Base-by-base conservation (phyloP, 768 basidiomycete species). In the Lactarius vividus region DNA sequence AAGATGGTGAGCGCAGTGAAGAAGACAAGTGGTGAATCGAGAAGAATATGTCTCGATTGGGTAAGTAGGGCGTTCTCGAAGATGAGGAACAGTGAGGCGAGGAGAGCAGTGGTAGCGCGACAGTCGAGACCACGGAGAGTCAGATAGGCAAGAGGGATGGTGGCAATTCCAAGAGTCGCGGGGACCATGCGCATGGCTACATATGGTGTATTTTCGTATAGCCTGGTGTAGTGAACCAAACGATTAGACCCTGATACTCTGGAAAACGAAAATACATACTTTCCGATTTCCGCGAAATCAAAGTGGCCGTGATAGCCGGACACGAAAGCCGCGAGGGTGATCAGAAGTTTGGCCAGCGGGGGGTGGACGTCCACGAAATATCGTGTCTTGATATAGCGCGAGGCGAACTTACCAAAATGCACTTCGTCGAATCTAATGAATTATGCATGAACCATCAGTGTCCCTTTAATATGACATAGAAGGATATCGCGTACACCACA, bases 181-280 rank as follows among this genome's bases (percentile, higher is more conserved):
- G 97, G 96, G n/a, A 99, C 81, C 79, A 95, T 82, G 29, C 97
- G 92, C 97, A 99, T 98, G 29, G 92, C 92, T 65, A 98, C 88
- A 73, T 98, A 99, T 4, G 97, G 97, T 20, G 94, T 93, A 69
- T 87, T 81, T 62, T 89, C 88, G 75, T 93, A 98, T 18, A 84
- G 75, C 79, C 94, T 96, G 68, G 15, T 39, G 8, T 61, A 40
- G 60, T 71, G n/a, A 28, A 44, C 10, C 46, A 42, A 42, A 53
- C 20, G 10, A 13, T 62, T 13, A 62, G 53, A 52, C 18, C n/a
- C 42, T 6, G 49, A 57, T 13, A 7, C 6, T 20, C 9, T 13
- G 11, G 0, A 68, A 28, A 52, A 28, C 23, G 49, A 28, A 28
- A 23, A 33, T 71, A 81, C 89, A 57, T 73, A 96, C 95, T 95